These are phyloP conservation scores for Fusarium citri DNA, from an alignment of 2,329 filamentous ascomycete genomes.

Conservation along the genomic window DNA sequence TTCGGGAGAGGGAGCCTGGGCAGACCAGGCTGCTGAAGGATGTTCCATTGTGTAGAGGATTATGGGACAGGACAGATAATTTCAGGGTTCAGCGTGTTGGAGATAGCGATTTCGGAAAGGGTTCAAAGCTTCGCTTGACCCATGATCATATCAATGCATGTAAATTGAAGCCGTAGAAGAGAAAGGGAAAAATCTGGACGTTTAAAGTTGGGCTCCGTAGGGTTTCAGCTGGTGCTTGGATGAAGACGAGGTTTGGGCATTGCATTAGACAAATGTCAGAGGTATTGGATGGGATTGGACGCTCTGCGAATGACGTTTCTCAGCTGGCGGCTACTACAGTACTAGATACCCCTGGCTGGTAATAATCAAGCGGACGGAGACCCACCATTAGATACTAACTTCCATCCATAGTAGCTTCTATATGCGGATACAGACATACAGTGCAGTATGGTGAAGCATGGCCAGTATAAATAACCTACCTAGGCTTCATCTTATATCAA, in stretches of 20 bases:
- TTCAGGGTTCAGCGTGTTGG: slow-evolving; percentile 28
- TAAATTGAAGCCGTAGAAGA: not conserved
- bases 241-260: slow-evolving; percentile 39
- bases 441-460: not conserved
- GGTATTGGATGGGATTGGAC: slow-evolving; percentile 26
- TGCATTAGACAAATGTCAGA: slow-evolving; percentile 28
- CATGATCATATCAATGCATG: slow-evolving; percentile 17
- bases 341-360: slow-evolving; percentile 22
- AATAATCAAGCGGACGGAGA: not conserved
- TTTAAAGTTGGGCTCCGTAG: slow-evolving; percentile 21
- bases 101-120: slow-evolving; percentile 19
- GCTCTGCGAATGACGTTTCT: slow-evolving; percentile 39
- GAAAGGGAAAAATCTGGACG: not conserved
- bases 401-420: not conserved
- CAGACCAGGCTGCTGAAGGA: slow-evolving; percentile 57
- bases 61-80: slow-evolving; percentile 6
- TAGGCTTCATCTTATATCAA: not conserved
- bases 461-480: not conserved
- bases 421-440: not conserved
- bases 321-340: slow-evolving; percentile 31
- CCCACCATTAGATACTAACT: not conserved
- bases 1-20: slow-evolving; percentile 62
- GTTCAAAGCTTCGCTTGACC: slow-evolving; percentile 17
- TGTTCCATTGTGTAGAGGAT: slow-evolving; percentile 60
- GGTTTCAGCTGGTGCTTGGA: slow-evolving; percentile 22